Evolutionary conservation across 192 early-diverging fungal species (phyloP).

Genomic region (Chytriomyces confervae): DNA sequence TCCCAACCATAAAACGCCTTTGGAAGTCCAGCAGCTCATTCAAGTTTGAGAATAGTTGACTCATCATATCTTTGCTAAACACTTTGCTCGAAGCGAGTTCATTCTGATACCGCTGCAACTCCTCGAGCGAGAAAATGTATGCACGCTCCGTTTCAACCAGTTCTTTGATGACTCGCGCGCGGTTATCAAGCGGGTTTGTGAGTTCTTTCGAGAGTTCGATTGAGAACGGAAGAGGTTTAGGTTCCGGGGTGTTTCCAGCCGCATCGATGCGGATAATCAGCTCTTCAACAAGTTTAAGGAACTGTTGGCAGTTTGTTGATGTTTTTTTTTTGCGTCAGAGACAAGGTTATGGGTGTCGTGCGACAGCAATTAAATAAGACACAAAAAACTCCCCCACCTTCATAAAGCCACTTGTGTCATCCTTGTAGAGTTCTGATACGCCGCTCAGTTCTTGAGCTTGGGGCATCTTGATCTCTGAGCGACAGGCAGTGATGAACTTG

Average conservation of each 20-base stretch:
- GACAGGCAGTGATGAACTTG: slow-evolving; percentile 88
- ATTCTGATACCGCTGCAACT: slow-evolving; percentile 58
- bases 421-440: slow-evolving; percentile 86
- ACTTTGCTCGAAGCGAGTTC: slow-evolving; percentile 63
- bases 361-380: not conserved
- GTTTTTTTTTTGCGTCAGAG: not conserved
- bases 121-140: slow-evolving; percentile 89
- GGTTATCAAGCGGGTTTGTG: slow-evolving; percentile 77
- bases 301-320: slow-evolving; percentile 48
- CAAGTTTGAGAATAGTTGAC: slow-evolving; percentile 91
- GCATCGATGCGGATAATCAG: slow-evolving; percentile 81
- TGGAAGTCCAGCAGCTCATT: slow-evolving; percentile 95
- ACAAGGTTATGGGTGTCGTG: not conserved
- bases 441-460: slow-evolving; percentile 78
- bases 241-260: slow-evolving; percentile 62
- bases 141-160: slow-evolving; percentile 91
- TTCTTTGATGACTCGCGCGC: slow-evolving; percentile 85
- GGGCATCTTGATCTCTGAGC: slow-evolving; percentile 69
- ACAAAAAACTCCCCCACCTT: slow-evolving; percentile 66
- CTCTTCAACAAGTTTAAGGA: slow-evolving; percentile 81
- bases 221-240: slow-evolving; percentile 51
- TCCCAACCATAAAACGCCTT: slow-evolving; percentile 86
- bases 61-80: slow-evolving; percentile 77
- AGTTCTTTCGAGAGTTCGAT: slow-evolving; percentile 27
- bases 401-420: slow-evolving; percentile 96